Percentiles rank a stretch among this genome's conserved stretches.
Evolutionary conservation across 169 alveolate species (phyloP).

Genomic region (Babesia sp.): DNA sequence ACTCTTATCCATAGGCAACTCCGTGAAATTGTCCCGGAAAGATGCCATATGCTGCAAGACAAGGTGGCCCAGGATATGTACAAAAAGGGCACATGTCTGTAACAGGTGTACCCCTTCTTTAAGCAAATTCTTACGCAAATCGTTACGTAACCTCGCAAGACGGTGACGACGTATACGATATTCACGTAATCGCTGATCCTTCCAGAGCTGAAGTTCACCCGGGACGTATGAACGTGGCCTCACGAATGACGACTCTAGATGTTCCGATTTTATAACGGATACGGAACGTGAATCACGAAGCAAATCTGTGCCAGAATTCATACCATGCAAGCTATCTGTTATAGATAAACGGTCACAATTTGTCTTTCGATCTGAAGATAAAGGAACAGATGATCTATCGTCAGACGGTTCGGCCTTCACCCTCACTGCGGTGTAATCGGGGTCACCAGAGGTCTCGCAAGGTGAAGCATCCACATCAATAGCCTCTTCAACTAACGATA

Average conservation of each 20-base stretch:
- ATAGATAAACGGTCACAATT: constrained; percentile 10
- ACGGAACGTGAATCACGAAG: not conserved
- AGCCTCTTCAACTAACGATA: not conserved
- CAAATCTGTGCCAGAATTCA: not conserved
- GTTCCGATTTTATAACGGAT: not conserved
- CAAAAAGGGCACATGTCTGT: constrained; percentile 25
- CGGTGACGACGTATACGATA: constrained; percentile 17
- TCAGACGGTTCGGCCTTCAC: not conserved
- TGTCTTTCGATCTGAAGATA: not conserved
- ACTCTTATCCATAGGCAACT: not conserved
- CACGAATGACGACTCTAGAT: not conserved
- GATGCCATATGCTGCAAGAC: constrained; percentile 4
- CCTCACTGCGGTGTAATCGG: not conserved
- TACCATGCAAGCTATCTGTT: not conserved
- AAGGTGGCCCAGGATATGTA: constrained; percentile 31
- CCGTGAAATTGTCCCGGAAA: constrained; percentile 2
- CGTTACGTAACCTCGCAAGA: not conserved
- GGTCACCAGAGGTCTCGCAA: not conserved
- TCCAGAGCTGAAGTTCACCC: constrained; percentile 32
- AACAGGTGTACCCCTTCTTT: constrained; percentile 12
- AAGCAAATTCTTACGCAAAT: constrained; percentile 11
- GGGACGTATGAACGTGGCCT: constrained; percentile 19
- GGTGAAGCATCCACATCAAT: not conserved
- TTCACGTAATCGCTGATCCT: constrained; percentile 2
- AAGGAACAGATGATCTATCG: not conserved